These are phyloP conservation scores for Cryptosporidium bovis DNA, from an alignment of 169 alveolate genomes.

Conservation along the genomic window DNA sequence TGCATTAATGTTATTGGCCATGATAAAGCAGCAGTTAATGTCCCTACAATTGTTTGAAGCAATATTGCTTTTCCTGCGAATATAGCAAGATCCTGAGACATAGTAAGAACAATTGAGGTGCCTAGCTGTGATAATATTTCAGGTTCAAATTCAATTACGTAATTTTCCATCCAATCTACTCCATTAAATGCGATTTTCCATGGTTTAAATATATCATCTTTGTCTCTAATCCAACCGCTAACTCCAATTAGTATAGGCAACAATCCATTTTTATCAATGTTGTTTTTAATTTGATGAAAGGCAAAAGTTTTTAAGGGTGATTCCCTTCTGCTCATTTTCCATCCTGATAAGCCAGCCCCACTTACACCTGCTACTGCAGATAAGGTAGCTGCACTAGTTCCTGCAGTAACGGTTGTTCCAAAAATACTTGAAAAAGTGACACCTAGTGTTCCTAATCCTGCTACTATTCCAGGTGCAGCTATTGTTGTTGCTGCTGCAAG, in stretches of 20 bases:
- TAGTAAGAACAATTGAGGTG: slow-evolving; percentile 40
- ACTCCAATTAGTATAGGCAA: slow-evolving; percentile 59
- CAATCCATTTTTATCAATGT: slow-evolving; percentile 26
- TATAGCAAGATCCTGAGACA: slow-evolving; percentile 75
- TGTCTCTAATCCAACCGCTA: slow-evolving; percentile 65
- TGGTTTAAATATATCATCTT: slow-evolving; percentile 41
- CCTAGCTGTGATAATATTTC: slow-evolving; percentile 52
- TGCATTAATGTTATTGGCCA: slow-evolving; percentile 90
- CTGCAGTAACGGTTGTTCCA: slow-evolving; percentile 44
- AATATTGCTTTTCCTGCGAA: slow-evolving; percentile 74
- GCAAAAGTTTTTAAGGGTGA: slow-evolving; percentile 48
- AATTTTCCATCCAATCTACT: slow-evolving; percentile 70
- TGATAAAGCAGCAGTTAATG: slow-evolving; percentile 74
- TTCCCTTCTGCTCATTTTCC: slow-evolving; percentile 75
- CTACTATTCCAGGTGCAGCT: slow-evolving; percentile 72
- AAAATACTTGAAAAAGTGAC: slow-evolving; percentile 33
- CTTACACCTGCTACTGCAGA: slow-evolving; percentile 70
- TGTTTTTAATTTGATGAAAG: slow-evolving; percentile 31
- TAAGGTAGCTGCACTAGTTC: slow-evolving; percentile 61
- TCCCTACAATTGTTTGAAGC: slow-evolving; percentile 65
- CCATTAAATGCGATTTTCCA: slow-evolving; percentile 69
- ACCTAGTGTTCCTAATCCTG: slow-evolving; percentile 67
- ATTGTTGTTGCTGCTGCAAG: slow-evolving; percentile 68
- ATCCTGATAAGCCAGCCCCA: slow-evolving; percentile 71
- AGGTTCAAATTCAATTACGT: slow-evolving; percentile 66